phyloP scores from a whole-genome alignment of 1,139 yeast genomes.

The Zygosaccharomyces sapae region DNA sequence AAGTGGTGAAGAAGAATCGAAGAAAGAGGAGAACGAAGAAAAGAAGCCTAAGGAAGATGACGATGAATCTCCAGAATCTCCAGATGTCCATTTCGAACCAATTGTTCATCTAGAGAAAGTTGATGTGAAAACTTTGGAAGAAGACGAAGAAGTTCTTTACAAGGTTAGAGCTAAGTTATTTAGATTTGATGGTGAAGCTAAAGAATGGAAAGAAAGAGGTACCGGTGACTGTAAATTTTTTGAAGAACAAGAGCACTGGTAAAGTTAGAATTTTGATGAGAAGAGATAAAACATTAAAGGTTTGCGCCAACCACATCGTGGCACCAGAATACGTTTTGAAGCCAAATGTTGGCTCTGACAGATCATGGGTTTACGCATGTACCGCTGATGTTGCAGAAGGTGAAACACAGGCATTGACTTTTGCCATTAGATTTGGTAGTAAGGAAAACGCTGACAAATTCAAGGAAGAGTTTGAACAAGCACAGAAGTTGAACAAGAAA shows the following conservation, averaged over 20 bases:
- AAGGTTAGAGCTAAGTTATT: constrained; percentile 93
- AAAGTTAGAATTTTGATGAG: constrained; percentile 94
- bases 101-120: constrained; percentile 91
- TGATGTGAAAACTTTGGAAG: constrained; percentile 95
- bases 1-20: constrained; percentile 35
- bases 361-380: constrained; percentile 96
- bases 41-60: constrained; percentile 44
- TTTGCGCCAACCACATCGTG: constrained; percentile 95
- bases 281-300: constrained; percentile 96
- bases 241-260: constrained; percentile 75
- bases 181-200: constrained; percentile 73
- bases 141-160: constrained; percentile 82
- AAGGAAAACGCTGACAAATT: constrained; percentile 96
- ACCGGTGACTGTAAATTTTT: constrained; percentile 96
- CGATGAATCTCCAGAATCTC: constrained; percentile 80
- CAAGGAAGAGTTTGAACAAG: constrained; percentile 85
- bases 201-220: constrained; percentile 99
- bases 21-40: constrained; percentile 34
- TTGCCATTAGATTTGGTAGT: constrained; percentile 95
- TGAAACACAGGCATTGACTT: constrained; percentile 90
- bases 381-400: constrained; percentile 96
- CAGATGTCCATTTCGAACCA: constrained; percentile 96
- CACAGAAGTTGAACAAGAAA: constrained; percentile 60
- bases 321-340: constrained; percentile 79
- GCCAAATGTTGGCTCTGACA: constrained; percentile 94